Evolutionary conservation across 2,329 filamentous ascomycete species (phyloP).

Genomic region (Furcasterigmium sp.): DNA sequence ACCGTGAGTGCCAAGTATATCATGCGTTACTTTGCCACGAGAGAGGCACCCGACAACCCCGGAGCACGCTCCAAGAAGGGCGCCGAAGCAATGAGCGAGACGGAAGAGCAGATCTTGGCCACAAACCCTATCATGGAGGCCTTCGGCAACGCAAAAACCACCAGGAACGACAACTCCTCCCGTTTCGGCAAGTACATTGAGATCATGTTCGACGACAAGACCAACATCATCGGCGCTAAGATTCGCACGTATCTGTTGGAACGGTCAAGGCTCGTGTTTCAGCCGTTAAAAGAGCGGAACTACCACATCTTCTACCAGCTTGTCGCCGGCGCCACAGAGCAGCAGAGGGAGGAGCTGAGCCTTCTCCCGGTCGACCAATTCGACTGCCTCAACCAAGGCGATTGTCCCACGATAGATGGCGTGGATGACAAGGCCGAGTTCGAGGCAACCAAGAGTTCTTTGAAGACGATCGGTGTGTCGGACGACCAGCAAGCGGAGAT

Average conservation of each 20-base stretch:
- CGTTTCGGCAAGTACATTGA: conserved; percentile 99
- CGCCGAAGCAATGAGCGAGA: conserved; percentile 85
- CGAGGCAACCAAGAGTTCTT: conserved; percentile 76
- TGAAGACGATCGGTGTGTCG: conserved; percentile 81
- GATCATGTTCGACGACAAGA: conserved; percentile 96
- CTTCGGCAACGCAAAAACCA: conserved; percentile 99
- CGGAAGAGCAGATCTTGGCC: conserved; percentile 95
- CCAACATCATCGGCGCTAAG: conserved; percentile 95
- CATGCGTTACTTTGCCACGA: conserved; percentile 98
- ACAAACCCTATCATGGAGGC: conserved; percentile 99
- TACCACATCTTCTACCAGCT: conserved; percentile 99
- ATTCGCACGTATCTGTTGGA: conserved; percentile 95
- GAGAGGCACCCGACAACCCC: conserved; percentile 87
- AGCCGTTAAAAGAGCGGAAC: conserved; percentile 94
- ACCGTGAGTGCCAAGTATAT: conserved; percentile 99
- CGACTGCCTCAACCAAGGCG: conserved; percentile 94
- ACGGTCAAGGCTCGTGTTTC: conserved; percentile 92
- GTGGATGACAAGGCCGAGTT: conserved; percentile 96
- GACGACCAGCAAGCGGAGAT: conserved; percentile 73
- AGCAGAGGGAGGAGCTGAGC: conserved; percentile 73
- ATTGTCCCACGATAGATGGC: conserved; percentile 83
- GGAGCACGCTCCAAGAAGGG: conserved; percentile 71
- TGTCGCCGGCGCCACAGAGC: conserved; percentile 82
- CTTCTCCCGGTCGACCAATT: conserved; percentile 84
- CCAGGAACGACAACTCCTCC: conserved; percentile 97